phyloP scores from a whole-genome alignment of 225 moss, liverwort and hornwort species.

The Rhytidiadelphus loreus region DNA sequence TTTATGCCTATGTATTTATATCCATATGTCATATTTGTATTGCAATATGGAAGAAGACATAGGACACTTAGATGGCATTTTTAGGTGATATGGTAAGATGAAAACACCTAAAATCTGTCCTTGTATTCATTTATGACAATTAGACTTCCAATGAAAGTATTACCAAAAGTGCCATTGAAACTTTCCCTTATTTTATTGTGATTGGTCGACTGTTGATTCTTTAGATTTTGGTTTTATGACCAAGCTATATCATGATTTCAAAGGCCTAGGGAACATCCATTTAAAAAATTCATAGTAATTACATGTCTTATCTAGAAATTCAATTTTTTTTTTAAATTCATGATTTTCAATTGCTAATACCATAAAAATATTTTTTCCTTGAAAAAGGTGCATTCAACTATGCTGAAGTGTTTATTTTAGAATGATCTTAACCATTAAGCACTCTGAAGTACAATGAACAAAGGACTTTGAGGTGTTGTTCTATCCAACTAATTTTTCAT shows the following conservation, averaged over 20 bases:
- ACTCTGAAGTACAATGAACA: too few relatives aligned
- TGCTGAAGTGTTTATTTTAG: not conserved
- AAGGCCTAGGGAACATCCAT: not conserved
- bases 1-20: not conserved
- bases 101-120: rapidly evolving
- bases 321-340: not conserved
- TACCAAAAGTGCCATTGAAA: not conserved
- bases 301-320: not conserved
- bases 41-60: not conserved
- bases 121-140: rapidly evolving
- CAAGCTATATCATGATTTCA: not conserved
- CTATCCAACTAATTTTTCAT: too few relatives aligned
- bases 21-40: rapidly evolving
- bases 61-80: not conserved
- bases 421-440: too few relatives aligned
- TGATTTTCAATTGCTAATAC: not conserved
- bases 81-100: rapidly evolving
- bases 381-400: not conserved
- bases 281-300: not conserved
- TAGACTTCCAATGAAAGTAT: not conserved
- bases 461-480: too few relatives aligned
- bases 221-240: rapidly evolving
- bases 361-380: not conserved
- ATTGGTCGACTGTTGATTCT: not conserved
- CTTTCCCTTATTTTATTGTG: rapidly evolving